phyloP scores from a whole-genome alignment of 768 basidiomycete genomes.

The Leccinellum albellum region DNA sequence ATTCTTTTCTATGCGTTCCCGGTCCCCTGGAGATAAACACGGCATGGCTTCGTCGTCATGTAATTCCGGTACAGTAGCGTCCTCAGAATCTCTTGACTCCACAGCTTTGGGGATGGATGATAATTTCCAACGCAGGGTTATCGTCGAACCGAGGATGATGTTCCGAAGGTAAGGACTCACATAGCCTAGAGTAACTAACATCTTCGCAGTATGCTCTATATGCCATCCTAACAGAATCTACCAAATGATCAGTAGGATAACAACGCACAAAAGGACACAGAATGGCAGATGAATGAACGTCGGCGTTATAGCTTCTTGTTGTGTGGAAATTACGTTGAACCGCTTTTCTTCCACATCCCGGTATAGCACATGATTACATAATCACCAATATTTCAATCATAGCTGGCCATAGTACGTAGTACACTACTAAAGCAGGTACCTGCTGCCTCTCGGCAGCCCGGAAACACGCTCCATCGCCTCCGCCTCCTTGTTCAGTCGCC shows the following conservation, averaged over 20 bases:
- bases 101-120: neutral
- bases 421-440: conserved; percentile 41
- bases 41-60: neutral
- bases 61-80: neutral
- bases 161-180: conserved; percentile 11
- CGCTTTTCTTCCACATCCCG: neutral
- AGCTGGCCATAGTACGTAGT: too few relatives aligned
- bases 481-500: conserved; percentile 35
- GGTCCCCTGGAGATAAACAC: conserved; percentile 12
- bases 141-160: neutral
- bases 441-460: conserved; percentile 35
- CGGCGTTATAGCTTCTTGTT: neutral
- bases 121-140: neutral
- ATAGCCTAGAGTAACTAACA: conserved; percentile 11
- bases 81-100: conserved; percentile 9
- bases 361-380: too few relatives aligned
- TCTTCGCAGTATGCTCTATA: conserved; percentile 3
- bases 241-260: neutral
- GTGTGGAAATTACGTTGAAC: neutral
- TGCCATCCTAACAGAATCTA: conserved; percentile 5
- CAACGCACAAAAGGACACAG: neutral
- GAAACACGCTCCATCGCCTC: conserved; percentile 37
- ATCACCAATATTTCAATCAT: too few relatives aligned
- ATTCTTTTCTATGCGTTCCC: conserved; percentile 39
- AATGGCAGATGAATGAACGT: neutral